These are phyloP conservation scores for Carex kokanica DNA, from an alignment of 176 grass and related monocot species.

Conservation along the genomic window DNA sequence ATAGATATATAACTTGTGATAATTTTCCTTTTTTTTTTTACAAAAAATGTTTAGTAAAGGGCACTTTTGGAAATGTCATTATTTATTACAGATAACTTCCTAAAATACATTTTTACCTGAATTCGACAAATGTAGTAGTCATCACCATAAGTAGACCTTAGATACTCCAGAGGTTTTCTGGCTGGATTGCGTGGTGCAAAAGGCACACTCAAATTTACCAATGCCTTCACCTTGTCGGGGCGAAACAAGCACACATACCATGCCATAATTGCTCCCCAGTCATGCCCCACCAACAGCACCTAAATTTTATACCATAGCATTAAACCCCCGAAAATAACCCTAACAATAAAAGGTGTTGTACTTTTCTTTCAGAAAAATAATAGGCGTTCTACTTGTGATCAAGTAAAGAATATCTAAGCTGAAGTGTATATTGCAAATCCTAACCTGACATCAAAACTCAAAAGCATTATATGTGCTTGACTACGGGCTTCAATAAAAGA, in stretches of 20 bases:
- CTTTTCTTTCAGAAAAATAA: not conserved
- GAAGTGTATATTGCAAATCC: not conserved
- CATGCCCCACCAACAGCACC: slow-evolving; percentile 58
- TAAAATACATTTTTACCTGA: slow-evolving; percentile 29
- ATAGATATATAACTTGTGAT: not conserved
- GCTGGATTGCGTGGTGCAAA: slow-evolving; percentile 39
- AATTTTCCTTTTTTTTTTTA: not conserved
- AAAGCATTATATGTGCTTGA: not conserved
- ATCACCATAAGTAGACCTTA: slow-evolving; percentile 44
- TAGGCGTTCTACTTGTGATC: not conserved
- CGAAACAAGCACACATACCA: slow-evolving; percentile 57
- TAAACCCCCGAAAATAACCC: not conserved
- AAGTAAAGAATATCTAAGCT: not conserved
- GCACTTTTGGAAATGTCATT: too few relatives aligned
- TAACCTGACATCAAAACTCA: not conserved
- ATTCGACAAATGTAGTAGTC: slow-evolving; percentile 60
- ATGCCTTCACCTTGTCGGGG: slow-evolving; percentile 44
- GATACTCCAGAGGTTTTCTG: slow-evolving; percentile 30
- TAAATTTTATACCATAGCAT: not conserved
- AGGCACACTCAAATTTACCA: slow-evolving; percentile 48
- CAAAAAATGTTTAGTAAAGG: too few relatives aligned
- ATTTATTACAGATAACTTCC: too few relatives aligned
- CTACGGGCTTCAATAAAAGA: too few relatives aligned
- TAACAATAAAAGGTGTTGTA: not conserved
- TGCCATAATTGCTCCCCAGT: slow-evolving; percentile 54